phyloP scores from a whole-genome alignment of 768 basidiomycete species.

The Termitomyces sp. region DNA sequence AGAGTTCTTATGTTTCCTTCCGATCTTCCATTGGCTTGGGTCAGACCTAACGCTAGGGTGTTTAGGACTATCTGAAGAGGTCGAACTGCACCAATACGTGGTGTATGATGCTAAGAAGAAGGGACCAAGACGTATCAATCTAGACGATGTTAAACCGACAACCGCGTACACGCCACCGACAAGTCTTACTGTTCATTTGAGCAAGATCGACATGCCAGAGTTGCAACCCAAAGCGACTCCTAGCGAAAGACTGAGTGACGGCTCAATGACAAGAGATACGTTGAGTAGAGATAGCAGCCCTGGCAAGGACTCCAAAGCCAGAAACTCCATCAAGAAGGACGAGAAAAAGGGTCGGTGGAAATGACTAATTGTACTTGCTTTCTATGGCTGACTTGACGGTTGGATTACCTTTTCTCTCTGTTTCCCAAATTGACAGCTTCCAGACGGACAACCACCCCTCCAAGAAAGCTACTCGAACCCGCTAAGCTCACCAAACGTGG shows the following conservation, averaged over 20 bases:
- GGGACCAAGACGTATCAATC: conserved; percentile 62
- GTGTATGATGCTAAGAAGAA: conserved; percentile 55
- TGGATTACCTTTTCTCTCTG: neutral
- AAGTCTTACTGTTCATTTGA: conserved; percentile 67
- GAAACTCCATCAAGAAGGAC: conserved; percentile 29
- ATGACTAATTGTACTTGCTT: conserved; percentile 5
- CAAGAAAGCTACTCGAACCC: conserved; percentile 8
- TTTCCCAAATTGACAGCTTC: conserved; percentile 4
- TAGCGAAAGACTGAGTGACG: conserved; percentile 16
- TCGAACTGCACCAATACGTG: conserved; percentile 73
- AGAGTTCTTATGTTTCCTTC: neutral
- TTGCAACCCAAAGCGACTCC: conserved; percentile 47
- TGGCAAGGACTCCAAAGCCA: conserved; percentile 15
- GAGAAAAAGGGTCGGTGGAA: conserved; percentile 38
- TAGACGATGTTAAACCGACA: conserved; percentile 49
- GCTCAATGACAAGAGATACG: neutral
- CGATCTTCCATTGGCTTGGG: neutral
- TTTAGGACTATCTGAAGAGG: conserved; percentile 43
- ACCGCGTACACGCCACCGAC: conserved; percentile 60
- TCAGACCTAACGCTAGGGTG: neutral
- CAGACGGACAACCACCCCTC: neutral
- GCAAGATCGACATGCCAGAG: conserved; percentile 87
- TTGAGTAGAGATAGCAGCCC: conserved; percentile 1
- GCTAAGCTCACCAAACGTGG: conserved; percentile 17
- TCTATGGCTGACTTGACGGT: conserved; percentile 5